Evolutionary conservation across 1,139 yeast species (phyloP).

Genomic region (Pichia sp.): DNA sequence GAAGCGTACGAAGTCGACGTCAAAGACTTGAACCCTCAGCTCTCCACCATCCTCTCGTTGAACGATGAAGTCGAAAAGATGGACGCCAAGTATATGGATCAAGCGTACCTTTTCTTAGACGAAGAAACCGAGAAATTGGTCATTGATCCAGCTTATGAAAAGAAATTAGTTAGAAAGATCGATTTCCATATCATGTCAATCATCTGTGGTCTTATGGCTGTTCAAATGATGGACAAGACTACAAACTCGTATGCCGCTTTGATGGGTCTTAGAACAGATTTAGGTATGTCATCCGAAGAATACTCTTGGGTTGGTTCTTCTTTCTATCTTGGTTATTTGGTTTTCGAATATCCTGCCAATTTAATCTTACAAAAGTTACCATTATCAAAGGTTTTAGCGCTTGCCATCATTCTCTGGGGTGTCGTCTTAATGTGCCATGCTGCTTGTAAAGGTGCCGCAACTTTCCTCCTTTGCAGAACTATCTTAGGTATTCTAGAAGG

Average conservation of each 20-base stretch:
- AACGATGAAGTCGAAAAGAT: conserved; percentile 11
- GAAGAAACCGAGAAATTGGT: conserved; percentile 6
- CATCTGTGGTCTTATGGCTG: conserved; percentile 50
- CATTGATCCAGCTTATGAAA: conserved; percentile 15
- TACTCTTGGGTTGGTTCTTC: conserved; percentile 22
- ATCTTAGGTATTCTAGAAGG: conserved; percentile 57
- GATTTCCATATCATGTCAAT: conserved; percentile 53
- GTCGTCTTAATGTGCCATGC: conserved; percentile 40
- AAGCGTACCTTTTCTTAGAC: conserved; percentile 10
- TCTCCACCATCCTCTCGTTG: conserved; percentile 11
- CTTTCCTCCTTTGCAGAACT: conserved; percentile 40
- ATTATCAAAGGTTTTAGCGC: conserved; percentile 23
- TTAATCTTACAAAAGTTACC: conserved; percentile 24
- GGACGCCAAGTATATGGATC: conserved; percentile 13
- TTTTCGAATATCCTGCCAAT: conserved; percentile 22
- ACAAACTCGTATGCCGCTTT: conserved; percentile 59
- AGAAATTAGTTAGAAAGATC: conserved; percentile 42
- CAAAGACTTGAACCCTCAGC: background rate
- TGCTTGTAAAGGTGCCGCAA: conserved; percentile 37
- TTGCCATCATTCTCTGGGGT: conserved; percentile 47
- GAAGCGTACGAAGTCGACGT: conserved; percentile 5
- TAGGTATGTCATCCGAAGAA: conserved; percentile 45
- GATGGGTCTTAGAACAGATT: conserved; percentile 38
- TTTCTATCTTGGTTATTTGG: conserved; percentile 24
- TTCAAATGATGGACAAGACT: conserved; percentile 66